phyloP scores from a whole-genome alignment of 208 protist species.

The Angomonas deanei region DNA sequence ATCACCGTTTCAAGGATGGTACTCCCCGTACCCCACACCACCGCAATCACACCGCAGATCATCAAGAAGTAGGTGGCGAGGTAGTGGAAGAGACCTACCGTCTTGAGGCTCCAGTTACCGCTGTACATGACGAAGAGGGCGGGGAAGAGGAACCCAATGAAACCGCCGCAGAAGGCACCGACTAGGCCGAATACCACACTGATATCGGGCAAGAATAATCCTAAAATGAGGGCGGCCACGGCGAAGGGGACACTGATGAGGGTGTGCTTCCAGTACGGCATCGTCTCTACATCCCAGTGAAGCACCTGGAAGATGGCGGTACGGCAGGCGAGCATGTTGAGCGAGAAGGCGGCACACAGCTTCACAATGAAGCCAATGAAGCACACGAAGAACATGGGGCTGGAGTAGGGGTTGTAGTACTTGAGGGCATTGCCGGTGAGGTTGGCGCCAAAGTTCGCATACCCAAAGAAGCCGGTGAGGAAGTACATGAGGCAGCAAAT shows the following conservation, averaged over 20 bases:
- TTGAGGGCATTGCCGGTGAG: slow-evolving; percentile 34
- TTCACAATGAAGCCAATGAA: slow-evolving; percentile 53
- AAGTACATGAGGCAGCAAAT: slow-evolving; percentile 49
- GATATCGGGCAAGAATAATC: slow-evolving; percentile 39
- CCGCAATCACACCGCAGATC: slow-evolving; percentile 30
- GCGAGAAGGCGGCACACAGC: slow-evolving; percentile 43
- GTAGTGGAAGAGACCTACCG: slow-evolving; percentile 31
- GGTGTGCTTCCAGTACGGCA: slow-evolving; percentile 46
- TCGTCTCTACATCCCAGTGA: slow-evolving; percentile 30
- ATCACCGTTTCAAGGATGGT: slow-evolving; percentile 28
- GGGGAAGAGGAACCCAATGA: slow-evolving; percentile 57
- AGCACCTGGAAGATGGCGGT: slow-evolving; percentile 32
- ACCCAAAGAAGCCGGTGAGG: slow-evolving; percentile 60
- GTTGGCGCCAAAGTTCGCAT: slow-evolving; percentile 42
- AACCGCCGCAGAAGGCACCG: slow-evolving; percentile 44
- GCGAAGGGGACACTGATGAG: slow-evolving; percentile 24
- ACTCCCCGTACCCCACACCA: slow-evolving; percentile 27
- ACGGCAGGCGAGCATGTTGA: slow-evolving; percentile 39
- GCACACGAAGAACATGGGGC: slow-evolving; percentile 31
- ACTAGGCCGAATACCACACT: slow-evolving; percentile 39
- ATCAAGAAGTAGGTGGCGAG: slow-evolving; percentile 37
- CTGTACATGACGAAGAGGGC: slow-evolving; percentile 60
- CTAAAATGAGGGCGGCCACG: slow-evolving; percentile 32
- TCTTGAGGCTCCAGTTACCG: slow-evolving; percentile 24
- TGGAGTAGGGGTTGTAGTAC: slow-evolving; percentile 36